Conservation (phyloP, 805 yeast genomes). For the Ogataea ramenticola region DNA sequence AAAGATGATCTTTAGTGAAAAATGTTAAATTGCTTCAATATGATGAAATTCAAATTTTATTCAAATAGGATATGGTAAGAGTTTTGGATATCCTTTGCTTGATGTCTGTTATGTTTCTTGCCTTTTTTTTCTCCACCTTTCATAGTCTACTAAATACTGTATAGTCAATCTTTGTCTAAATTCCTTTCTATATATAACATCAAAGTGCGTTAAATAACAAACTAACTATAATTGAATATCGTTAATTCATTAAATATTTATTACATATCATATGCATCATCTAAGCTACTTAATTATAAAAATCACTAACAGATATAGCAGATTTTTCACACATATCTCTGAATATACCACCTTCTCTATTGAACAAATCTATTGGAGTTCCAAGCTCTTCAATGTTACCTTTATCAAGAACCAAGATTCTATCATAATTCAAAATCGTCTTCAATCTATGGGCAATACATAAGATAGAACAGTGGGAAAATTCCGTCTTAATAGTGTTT, state of each 20-base stretch:
- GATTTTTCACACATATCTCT: conserved; percentile 45
- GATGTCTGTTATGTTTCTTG: neutral
- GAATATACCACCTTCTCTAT: conserved; percentile 34
- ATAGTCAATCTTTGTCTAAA: neutral
- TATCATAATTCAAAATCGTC: conserved; percentile 55
- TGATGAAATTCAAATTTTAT: no score
- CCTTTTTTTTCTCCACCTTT: neutral
- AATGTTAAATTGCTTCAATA: no score
- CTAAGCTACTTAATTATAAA: no score
- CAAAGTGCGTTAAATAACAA: neutral
- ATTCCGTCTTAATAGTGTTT: conserved; percentile 48
- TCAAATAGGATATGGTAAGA: no score
- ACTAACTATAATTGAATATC: no score
- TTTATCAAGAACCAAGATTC: conserved; percentile 49
- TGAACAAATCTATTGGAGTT: conserved; percentile 40
- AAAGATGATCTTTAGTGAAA: neutral
- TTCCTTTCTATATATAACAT: neutral
- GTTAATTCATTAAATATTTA: no score
- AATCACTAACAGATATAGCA: conserved; percentile 24
- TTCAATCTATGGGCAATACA: conserved; percentile 69
- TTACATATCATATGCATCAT: no score
- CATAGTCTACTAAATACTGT: neutral
- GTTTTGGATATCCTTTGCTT: no score
- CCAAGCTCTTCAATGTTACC: conserved; percentile 52
- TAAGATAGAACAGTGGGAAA: conserved; percentile 54